Percentiles rank a stretch among this genome's conserved stretches.
Conservation (phyloP, 2,329 filamentous ascomycete species). For the Colletotrichum chlorophyti region DNA sequence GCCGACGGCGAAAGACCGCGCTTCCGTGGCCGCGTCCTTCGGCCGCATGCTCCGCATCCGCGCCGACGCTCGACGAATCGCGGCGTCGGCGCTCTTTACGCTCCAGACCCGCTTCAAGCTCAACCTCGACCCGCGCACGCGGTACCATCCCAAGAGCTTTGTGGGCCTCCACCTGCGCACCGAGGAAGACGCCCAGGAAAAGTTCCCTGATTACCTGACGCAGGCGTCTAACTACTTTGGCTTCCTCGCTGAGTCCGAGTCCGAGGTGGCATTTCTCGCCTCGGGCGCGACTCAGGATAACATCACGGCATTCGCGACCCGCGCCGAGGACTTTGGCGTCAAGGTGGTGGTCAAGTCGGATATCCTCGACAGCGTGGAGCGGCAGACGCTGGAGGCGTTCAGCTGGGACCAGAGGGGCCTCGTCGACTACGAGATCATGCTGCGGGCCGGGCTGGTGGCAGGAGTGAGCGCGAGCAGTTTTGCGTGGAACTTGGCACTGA, state of each 20-base stretch:
- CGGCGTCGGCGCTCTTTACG: constrained; percentile 42
- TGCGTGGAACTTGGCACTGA: constrained; percentile 53
- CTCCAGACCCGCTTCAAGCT: constrained; percentile 36
- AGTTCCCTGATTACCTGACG: constrained; percentile 39
- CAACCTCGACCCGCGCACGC: constrained; percentile 34
- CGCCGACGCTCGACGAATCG: constrained; percentile 40
- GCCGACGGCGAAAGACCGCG: constrained; percentile 38
- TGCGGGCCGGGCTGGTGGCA: constrained; percentile 48
- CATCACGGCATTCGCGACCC: constrained; percentile 41
- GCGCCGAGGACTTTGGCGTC: constrained; percentile 44
- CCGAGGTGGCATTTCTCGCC: constrained; percentile 48
- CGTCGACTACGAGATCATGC: constrained; percentile 58
- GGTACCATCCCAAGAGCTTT: constrained; percentile 34
- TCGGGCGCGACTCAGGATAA: constrained; percentile 46
- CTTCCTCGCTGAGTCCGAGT: constrained; percentile 35
- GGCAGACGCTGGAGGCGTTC: constrained; percentile 41
- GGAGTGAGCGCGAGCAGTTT: constrained; percentile 53
- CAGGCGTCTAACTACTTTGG: constrained; percentile 41
- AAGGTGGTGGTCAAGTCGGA: constrained; percentile 50
- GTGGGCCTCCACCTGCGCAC: constrained; percentile 45
- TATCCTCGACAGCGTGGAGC: constrained; percentile 46
- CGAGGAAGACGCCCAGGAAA: constrained; percentile 36
- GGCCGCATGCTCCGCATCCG: constrained; percentile 46
- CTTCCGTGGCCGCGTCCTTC: constrained; percentile 41
- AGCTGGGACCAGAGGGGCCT: constrained; percentile 57